Percentiles rank a stretch among this genome's conserved stretches.
Conservation (phyloP, 2,329 filamentous ascomycete genomes). For the Diplocarpon rosae region DNA sequence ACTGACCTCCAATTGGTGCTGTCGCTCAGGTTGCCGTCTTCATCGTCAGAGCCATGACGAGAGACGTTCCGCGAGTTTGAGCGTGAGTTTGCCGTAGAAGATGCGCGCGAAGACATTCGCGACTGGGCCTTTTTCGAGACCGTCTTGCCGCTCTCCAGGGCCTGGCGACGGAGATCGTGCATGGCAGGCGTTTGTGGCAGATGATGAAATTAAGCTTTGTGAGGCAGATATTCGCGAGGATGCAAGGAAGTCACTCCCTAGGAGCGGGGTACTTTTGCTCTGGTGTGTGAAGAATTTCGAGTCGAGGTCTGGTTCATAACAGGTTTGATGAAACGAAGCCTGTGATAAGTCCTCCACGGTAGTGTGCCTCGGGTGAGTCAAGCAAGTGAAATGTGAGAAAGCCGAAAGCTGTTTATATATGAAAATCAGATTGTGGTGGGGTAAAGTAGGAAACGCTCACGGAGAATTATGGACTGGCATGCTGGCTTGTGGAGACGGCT, state of each 20-base stretch:
- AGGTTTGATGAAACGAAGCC: conserved; percentile 12
- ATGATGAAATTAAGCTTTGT: background rate
- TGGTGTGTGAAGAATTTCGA: background rate
- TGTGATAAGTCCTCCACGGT: conserved; percentile 14
- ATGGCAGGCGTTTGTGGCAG: conserved; percentile 23
- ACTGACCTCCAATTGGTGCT: conserved; percentile 41
- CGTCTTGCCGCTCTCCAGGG: conserved; percentile 47
- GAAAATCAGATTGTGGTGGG: too few species aligned
- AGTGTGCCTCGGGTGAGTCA: conserved; percentile 5
- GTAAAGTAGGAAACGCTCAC: background rate
- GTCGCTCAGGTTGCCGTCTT: conserved; percentile 41
- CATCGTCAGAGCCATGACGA: conserved; percentile 42
- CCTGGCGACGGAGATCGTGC: conserved; percentile 40
- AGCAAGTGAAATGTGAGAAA: background rate
- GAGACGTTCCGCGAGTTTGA: conserved; percentile 36
- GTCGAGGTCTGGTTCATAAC: conserved; percentile 12
- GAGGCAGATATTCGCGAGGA: too few species aligned
- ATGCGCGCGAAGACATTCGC: conserved; percentile 34
- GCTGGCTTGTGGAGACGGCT: too few species aligned
- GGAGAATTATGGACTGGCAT: too few species aligned
- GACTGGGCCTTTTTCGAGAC: conserved; percentile 45
- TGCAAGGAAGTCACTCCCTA: too few species aligned
- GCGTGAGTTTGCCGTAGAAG: conserved; percentile 38
- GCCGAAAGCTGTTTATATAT: background rate
- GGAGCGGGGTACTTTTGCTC: background rate